Evolutionary conservation across 106 monocot species (phyloP), one percentile per base, ranked within the genome.

Genomic region (Alisma plantagoaquatica): DNA sequence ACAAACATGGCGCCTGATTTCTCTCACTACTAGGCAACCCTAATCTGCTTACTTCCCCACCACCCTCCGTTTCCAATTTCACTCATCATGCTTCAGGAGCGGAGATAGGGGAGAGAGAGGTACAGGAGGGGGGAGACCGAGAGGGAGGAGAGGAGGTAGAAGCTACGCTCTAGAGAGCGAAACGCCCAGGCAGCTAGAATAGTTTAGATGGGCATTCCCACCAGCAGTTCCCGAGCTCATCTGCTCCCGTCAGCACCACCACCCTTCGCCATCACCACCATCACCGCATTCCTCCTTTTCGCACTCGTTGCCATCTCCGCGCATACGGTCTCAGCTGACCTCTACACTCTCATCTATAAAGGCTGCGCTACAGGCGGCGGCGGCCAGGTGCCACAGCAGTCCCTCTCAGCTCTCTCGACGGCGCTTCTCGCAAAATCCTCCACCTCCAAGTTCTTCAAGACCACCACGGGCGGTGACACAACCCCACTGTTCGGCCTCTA

Each of bases 331-430:
- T 10, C 73, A 8, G 70, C 66, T 12, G 67, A 77, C 64, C 57
- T 80, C 46, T 81, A 61, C 73, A 58, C 61, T 33, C 67, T 94
- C 8, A 60, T 94, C 64, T 94, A 94, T 77, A 94, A 94, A 46
- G 93, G 93, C 54, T 94, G 93, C 72, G 76, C 93, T 43, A 48
- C 66, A 61, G 63, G 67, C 53, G 18, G 52, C 44, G 10, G 53
- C 54, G 45, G 56, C 27, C 68, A 66, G 26, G 53, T 63, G 32
- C 23, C 63, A 21, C 70, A 67, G 58, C 81, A 70, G 21, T 31
- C 80, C 49, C 33, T 87, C 23, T 52, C 77, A 26, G 55, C 87
- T 23, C 72, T 94, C 50, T 59, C 83, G 29, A 64, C 83, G n/a
- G 23, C 87, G 0, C 77, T 94, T 46, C 31, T 73, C 45, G 20